These are phyloP conservation scores for Globisporangium canariense DNA, from an alignment of 352 stramenopile species.

Conservation along the genomic window DNA sequence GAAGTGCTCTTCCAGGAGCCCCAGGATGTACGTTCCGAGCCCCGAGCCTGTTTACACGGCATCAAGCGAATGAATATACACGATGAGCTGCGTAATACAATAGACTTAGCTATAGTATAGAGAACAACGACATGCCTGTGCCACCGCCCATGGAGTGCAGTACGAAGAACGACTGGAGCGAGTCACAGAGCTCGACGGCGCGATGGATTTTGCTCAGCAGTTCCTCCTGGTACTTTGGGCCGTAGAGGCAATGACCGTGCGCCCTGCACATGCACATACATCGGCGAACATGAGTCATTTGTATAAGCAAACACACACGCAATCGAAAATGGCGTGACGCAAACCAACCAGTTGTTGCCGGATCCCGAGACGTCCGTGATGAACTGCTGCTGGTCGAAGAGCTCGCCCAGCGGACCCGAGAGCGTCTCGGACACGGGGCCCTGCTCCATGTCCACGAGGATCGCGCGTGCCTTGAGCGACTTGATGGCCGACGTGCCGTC, in stretches of 20 bases:
- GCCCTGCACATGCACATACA: constrained; percentile 34
- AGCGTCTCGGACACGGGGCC: constrained; percentile 86
- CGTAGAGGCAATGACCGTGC: constrained; percentile 88
- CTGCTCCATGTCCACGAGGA: constrained; percentile 94
- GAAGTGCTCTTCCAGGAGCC: constrained; percentile 81
- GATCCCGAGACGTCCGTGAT: constrained; percentile 87
- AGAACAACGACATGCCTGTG: constrained; percentile 40
- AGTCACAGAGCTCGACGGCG: constrained; percentile 86
- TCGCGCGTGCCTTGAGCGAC: constrained; percentile 73
- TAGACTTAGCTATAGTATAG: neutral
- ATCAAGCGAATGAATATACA: neutral
- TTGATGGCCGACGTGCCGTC: constrained; percentile 37
- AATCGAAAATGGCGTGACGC: neutral
- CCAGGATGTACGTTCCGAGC: constrained; percentile 88
- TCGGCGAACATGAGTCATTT: neutral
- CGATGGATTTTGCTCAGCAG: constrained; percentile 69
- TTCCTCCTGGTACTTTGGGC: constrained; percentile 81
- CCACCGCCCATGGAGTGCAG: constrained; percentile 91
- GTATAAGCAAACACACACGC: neutral
- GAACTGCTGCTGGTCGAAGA: constrained; percentile 89
- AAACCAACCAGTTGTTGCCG: constrained; percentile 87
- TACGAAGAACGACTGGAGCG: constrained; percentile 91
- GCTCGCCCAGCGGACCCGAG: constrained; percentile 68
- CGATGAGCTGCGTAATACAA: neutral
- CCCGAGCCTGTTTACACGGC: constrained; percentile 55